Percentiles rank a stretch among this genome's conserved stretches.
These are phyloP conservation scores for Aureococcus anophagefferens DNA, from an alignment of 108 stramenopile genomes.

Conservation along the genomic window DNA sequence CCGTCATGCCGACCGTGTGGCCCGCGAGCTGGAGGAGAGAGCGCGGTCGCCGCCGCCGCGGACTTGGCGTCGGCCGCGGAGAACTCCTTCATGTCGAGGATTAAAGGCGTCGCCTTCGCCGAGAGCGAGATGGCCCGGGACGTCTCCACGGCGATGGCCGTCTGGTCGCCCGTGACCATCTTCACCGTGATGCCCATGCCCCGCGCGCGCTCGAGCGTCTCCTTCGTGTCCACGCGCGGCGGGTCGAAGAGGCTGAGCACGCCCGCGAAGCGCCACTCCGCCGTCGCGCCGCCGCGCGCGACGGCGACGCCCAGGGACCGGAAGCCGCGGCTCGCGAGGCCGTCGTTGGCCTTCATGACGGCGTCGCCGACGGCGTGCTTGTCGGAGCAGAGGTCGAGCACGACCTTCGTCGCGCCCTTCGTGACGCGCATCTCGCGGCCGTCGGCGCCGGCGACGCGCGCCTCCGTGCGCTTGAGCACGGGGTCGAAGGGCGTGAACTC, in stretches of 20 bases:
- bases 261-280: no score
- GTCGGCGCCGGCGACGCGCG: constrained; percentile 40
- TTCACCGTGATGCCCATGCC: constrained; percentile 60
- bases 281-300: constrained; percentile 39
- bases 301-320: constrained; percentile 59
- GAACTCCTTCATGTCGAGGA: constrained; percentile 39
- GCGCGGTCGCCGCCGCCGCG: constrained; percentile 31
- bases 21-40: constrained; percentile 15
- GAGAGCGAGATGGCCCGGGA: constrained; percentile 29
- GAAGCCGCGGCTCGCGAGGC: constrained; percentile 54
- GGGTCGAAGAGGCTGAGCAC: constrained; percentile 73
- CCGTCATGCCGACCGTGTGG: constrained; percentile 50
- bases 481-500: constrained; percentile 70
- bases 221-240: constrained; percentile 62
- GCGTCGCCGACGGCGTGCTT: constrained; percentile 3
- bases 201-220: constrained; percentile 47
- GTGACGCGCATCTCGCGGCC: constrained; percentile 45
- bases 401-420: constrained; percentile 66
- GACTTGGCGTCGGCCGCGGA: constrained; percentile 41
- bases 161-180: constrained; percentile 78
- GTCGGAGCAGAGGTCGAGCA: constrained; percentile 35
- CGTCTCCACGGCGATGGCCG: constrained; percentile 60
- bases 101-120: constrained; percentile 48
- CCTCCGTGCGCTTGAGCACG: constrained; percentile 58
- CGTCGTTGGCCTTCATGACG: constrained; percentile 35